Base-by-base conservation (phyloP, 495 filamentous ascomycete genomes). In the Melanomma pulvis-pyrius region DNA sequence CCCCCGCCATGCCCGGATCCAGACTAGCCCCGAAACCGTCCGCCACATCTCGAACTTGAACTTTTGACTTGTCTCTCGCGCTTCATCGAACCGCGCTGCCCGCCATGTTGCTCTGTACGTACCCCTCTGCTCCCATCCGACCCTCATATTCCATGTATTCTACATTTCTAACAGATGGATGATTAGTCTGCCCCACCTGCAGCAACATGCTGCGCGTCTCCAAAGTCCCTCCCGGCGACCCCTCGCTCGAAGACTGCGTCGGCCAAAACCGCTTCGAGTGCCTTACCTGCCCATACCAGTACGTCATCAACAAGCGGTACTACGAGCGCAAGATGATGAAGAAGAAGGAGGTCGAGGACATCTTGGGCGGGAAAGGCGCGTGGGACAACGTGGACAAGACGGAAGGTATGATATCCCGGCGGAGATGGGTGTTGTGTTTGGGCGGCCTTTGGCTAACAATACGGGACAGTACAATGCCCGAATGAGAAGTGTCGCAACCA, bases 331-430 rank as follows among this genome's bases (percentile, higher is more conserved):
- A 86, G 55, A 63, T 74, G 1, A 84, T 88, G 79, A 87, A 88
- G 74, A 82, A 87, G 63, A 93, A 92, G 74, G 91, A 96, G 71
- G 87, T 90, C 58, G 93, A 97, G 67, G 92, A 96, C 73, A 90
- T 97, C 12, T 88, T 97, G 76, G 94, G 93, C 30, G 93, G 93
- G 25, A 84, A 88, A 46, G 88, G 88, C 9, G 88, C 88, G 12
- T 97, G 92, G 88, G 90, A 90, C 62, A 96, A 97, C 76, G 93
- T 92, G 34, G 87, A 96, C 69, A 90, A 90, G 80, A 84, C 86
- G 48, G 80, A 79, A 44, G 83, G 87, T 88, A 77, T 74, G 82
- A n/a, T 1, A 15, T 24, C 29, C 30, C 9, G 26, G 32, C 13
- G 39, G 3, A 44, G 9, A 44, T 17, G 39, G 39, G 39, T 44